These are phyloP conservation scores for Pythium dissimile DNA, from an alignment of 352 stramenopile genomes.

Conservation along the genomic window DNA sequence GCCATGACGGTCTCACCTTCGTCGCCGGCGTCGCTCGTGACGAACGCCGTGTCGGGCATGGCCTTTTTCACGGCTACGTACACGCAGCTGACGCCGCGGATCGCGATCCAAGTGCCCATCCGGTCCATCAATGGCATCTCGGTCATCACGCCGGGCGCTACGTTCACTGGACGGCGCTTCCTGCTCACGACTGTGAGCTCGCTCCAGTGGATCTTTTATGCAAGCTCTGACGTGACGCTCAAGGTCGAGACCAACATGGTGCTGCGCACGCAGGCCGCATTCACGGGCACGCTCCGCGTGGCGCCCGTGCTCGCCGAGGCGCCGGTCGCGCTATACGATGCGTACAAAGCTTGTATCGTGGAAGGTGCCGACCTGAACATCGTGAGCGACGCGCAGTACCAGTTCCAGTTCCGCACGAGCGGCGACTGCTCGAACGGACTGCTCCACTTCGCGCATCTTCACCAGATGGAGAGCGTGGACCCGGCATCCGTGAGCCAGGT, in stretches of 20 bases:
- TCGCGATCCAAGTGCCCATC: conserved; percentile 53
- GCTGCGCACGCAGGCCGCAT: conserved; percentile 27
- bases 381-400: conserved; percentile 41
- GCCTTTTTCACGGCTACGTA: conserved; percentile 65
- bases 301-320: conserved; percentile 33
- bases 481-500: conserved; percentile 34
- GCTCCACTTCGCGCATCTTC: conserved; percentile 57
- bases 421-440: conserved; percentile 54
- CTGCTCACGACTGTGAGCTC: conserved; percentile 46
- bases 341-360: conserved; percentile 65
- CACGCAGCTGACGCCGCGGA: conserved; percentile 41
- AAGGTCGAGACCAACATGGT: conserved; percentile 44
- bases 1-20: conserved; percentile 29
- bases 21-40: conserved; percentile 30
- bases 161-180: conserved; percentile 41
- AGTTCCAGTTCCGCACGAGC: conserved; percentile 54
- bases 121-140: conserved; percentile 41
- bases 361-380: conserved; percentile 41
- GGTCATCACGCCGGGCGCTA: conserved; percentile 21
- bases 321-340: conserved; percentile 52
- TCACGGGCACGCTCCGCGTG: conserved; percentile 44
- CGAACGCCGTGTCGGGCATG: conserved; percentile 67
- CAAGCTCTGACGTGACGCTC: conserved; percentile 29
- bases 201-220: conserved; percentile 61
- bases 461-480: conserved; percentile 54